phyloP scores from a whole-genome alignment of 805 yeast genomes.

The Komagataella pastoris region DNA sequence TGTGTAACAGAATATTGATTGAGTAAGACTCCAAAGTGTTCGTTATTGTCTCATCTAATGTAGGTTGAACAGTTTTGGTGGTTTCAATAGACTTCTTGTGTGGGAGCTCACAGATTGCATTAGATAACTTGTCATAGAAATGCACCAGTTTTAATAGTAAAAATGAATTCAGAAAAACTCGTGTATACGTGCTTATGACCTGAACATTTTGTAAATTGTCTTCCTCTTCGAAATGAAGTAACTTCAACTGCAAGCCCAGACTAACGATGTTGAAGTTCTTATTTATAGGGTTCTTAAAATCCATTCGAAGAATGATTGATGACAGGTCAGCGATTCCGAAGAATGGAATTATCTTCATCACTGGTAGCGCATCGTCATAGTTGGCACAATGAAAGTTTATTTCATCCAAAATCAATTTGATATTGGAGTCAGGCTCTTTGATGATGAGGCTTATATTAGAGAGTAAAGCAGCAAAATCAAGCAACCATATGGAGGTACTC shows the following conservation, averaged over 20 bases:
- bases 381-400: neutral
- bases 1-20: conserved; percentile 44
- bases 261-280: neutral
- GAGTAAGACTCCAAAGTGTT: conserved; percentile 23
- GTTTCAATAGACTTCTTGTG: neutral
- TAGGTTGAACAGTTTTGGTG: neutral
- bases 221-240: neutral
- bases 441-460: neutral
- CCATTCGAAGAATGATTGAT: neutral
- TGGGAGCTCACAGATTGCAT: neutral
- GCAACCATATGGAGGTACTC: neutral
- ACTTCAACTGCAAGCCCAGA: neutral
- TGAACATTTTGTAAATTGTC: neutral
- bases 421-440: neutral
- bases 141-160: neutral
- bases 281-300: neutral
- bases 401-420: neutral
- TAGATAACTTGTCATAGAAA: neutral
- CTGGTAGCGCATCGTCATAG: neutral
- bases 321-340: neutral
- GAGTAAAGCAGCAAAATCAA: neutral
- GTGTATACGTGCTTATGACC: neutral
- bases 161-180: neutral
- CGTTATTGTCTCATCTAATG: conserved; percentile 4
- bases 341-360: neutral